Evolutionary conservation across 306 rosid species (phyloP), one percentile per base, ranked within the genome.

Genomic region (Astragalus glycyphyllos): DNA sequence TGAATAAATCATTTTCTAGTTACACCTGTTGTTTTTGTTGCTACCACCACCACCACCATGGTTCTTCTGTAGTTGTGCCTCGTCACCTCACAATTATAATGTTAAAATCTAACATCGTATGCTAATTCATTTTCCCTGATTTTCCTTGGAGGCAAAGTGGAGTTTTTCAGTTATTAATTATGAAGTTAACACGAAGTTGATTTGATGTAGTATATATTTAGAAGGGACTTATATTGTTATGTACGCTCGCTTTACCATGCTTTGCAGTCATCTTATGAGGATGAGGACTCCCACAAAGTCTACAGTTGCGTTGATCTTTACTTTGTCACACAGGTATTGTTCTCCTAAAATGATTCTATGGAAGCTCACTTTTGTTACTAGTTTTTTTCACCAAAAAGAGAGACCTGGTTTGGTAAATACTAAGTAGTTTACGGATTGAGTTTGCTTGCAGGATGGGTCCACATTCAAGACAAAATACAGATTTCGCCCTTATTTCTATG

Each of bases 401-500:
- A 15, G 62, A 60, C 23, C 5, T 59, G 65, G 29, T 55, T 72
- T 14, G 17, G 48, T 65, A 17, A 54, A 48, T 70, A 31, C 47
- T 65, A 17, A 49, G 42, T 70, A 23, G 64, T 56, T 81, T 13
- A 77, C 56, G 74, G 35, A 68, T 80, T 70, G 72, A 78, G 31
- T 71, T 66, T 87, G 71, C 62, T 71, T 73, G 77, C 84, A 93
- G 98, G 98, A 93, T 86, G 98, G 98, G 69, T 85, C 96, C 23
- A 20, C 86, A 50, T 93, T 93, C 88, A 90, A 93, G 84, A 41
- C 92, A 71, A 93, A 93, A 78, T 89, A 87, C 78, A 87, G 86
- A 78, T 93, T 90, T 71, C 87, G 85, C 8, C 97, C 98, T 58
- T 93, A 93, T 76, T 87, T 93, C 78, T 93, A 93, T 77, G 89